Evolutionary conservation across 164 flowering plant species (phyloP), one percentile per base, ranked within the genome.

Genomic region (Piper betle): DNA sequence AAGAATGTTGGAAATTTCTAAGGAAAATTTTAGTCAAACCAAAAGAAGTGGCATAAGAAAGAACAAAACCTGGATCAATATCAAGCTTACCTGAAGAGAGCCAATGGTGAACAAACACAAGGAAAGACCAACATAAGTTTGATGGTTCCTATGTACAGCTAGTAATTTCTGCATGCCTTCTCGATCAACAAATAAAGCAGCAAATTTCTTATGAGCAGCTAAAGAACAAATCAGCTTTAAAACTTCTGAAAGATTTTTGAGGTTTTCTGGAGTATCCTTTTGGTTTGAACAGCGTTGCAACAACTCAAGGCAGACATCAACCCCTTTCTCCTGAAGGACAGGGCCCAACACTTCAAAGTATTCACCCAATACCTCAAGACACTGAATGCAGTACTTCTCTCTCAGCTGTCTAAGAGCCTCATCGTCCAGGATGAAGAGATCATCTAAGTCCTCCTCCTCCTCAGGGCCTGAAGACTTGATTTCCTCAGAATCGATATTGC

Each of bases 301-400:
- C 40, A 94, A 67, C 52, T 86, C 84, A 70, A 91, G 84, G 68
- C 93, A 94, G 38, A 94, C 99, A 70, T 91, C 97, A 4, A 94
- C 97, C 42, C 96, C 99, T 73, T 87, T 94, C 67, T 94, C 97
- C 71, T 85, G 96, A 63, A 94, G 72, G 61, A 94, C 96, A 67
- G 99, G 97, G 18, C 96, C 99, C 60, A 93, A 84, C 74, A 87
- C 98, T 74, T 89, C 96, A 65, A 93, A 88, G 77, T 94, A 94
- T 71, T 88, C 96, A 39, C 99, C 99, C 18, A 94, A 75, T 20
- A 69, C 69, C 71, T 79, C 89, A 74, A 94, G 95, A 72, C 97
- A 91, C 69, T 85, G 95, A 57, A 94, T 88, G 76, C 91, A 88
- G 52, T 79, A 84, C 65, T 82, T 90, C 68, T 91, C 99, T 72